Percentiles rank a stretch among this genome's conserved stretches.
These are phyloP conservation scores for Tricholoma saponaceum DNA, from an alignment of 768 basidiomycete genomes.

Conservation along the genomic window DNA sequence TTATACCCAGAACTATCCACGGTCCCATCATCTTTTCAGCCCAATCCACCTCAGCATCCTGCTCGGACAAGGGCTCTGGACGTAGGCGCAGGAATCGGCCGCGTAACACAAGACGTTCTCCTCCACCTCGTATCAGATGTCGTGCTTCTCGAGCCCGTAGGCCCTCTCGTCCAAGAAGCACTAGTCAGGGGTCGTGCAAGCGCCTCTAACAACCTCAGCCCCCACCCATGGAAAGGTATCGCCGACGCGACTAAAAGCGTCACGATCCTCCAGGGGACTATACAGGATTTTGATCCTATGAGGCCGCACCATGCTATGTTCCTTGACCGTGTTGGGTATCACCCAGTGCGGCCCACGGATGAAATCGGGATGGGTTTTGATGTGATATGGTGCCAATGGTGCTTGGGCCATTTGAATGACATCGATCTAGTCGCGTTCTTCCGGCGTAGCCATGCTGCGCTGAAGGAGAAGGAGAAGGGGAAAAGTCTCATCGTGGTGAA, in stretches of 20 bases:
- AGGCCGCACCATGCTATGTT: conserved; percentile 41
- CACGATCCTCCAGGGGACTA: conserved; percentile 71
- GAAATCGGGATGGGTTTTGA: conserved; percentile 72
- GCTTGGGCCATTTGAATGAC: conserved; percentile 82
- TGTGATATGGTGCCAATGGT: conserved; percentile 97
- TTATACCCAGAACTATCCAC: conserved; percentile 76
- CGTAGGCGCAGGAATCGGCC: conserved; percentile 91
- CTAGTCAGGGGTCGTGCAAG: conserved; percentile 36
- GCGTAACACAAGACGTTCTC: conserved; percentile 85
- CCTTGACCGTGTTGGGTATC: conserved; percentile 66
- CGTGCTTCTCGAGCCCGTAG: conserved; percentile 86
- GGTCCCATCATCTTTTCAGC: conserved; percentile 70
- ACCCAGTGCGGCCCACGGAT: conserved; percentile 34
- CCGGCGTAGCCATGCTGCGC: conserved; percentile 51
- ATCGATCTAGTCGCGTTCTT: conserved; percentile 77
- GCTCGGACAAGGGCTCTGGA: conserved; percentile 72
- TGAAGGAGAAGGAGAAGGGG: conserved; percentile 41
- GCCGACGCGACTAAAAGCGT: conserved; percentile 62
- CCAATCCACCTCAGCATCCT: conserved; percentile 27
- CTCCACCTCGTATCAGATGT: conserved; percentile 87
- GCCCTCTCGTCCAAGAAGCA: conserved; percentile 71
- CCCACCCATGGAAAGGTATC: conserved; percentile 63
- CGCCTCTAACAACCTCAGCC: conserved; percentile 16
- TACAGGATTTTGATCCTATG: conserved; percentile 80
- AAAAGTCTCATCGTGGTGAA: conserved; percentile 80